Evolutionary conservation across 2,329 filamentous ascomycete genomes (phyloP), one percentile per base, ranked within the genome.

Genomic region (Pestalotiopsis fici): DNA sequence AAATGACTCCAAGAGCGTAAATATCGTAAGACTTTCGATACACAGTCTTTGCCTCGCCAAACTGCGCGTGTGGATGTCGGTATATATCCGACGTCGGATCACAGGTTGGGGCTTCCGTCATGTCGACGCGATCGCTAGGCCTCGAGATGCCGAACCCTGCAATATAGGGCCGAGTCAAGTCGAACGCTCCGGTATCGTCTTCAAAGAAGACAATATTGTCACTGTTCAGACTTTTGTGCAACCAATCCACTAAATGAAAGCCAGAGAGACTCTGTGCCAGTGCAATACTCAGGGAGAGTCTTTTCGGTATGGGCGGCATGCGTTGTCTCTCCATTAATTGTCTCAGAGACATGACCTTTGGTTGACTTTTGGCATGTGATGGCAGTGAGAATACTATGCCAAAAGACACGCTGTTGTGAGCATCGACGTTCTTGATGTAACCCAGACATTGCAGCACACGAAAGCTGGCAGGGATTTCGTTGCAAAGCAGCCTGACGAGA

Each of bases 151-250:
- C 85, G 73, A 86, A 87, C 12, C 85, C 84, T 2, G 80, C 81
- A 23, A 86, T 74, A 59, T 80, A 78, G 0, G 83, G 83, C 50
- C 72, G 71, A 0, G 65, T 68, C n/a, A 70, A 35, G 27, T 28
- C 60, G 9, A 11, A 39, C 43, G 76, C 77, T 25, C 77, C 73
- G 54, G 78, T 73, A 13, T 75, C 74, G 69, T 82, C 82, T n/a
- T 27, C 47, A 23, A 68, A 65, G 72, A 87, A 85, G 11, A 87
- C 71, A 27, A 87, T 80, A 70, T 84, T 86, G 43, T 83, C 76
- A 60, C 80, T 82, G 12, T 83, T 81, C 0, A 87, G 76, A 2
- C 83, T 83, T 70, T 87, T 87, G 76, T 87, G 85, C 5, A 86
- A 76, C 85, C 85, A 87, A 66, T 85, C 82, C 0, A 86, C 82